A percentile compares a stretch with the other conserved stretches of the same genome.
Evolutionary conservation across 176 grass and related monocot genomes (phyloP).

Genomic region (Neostapfia colusana): DNA sequence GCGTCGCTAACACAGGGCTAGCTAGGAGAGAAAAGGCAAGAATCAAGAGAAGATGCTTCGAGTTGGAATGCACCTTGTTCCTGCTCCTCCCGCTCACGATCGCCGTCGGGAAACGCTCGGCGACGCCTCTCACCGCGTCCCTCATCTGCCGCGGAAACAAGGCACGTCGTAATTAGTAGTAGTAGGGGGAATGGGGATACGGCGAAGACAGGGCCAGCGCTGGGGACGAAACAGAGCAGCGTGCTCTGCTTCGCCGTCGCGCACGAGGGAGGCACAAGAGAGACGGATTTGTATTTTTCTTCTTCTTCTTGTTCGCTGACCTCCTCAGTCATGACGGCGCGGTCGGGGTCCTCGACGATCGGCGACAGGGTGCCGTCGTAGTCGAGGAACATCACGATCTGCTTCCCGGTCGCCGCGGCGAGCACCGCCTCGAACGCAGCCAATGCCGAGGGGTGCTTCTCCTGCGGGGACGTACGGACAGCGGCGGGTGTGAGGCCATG

Average conservation of each 20-base stretch:
- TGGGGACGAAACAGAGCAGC: slow-evolving; percentile 17
- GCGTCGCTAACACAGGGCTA: background rate
- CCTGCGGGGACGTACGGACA: slow-evolving; percentile 30
- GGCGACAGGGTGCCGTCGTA: slow-evolving; percentile 96
- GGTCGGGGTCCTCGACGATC: slow-evolving; percentile 79
- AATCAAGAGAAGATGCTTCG: background rate
- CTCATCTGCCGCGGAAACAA: slow-evolving; percentile 57
- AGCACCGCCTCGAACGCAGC: slow-evolving; percentile 49
- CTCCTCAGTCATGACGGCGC: slow-evolving; percentile 70
- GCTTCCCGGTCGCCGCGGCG: slow-evolving; percentile 56
- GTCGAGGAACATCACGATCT: slow-evolving; percentile 87
- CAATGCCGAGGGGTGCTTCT: slow-evolving; percentile 78
- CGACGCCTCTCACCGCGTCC: slow-evolving; percentile 61
- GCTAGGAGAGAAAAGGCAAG: background rate
- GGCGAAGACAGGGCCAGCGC: no score
- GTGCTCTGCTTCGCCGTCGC: background rate
- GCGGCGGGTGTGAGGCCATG: no score
- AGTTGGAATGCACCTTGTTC: slow-evolving; percentile 73
- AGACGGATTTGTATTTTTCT: background rate
- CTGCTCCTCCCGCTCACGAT: slow-evolving; percentile 88
- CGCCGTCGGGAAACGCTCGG: slow-evolving; percentile 80
- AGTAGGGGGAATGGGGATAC: no score
- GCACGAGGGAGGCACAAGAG: background rate
- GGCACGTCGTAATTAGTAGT: background rate
- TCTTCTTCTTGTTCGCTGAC: slow-evolving; percentile 1